A percentile compares a stretch with the other conserved stretches of the same genome.
These are phyloP conservation scores for Cercospora brassicicola DNA, from an alignment of 2,329 filamentous ascomycete species.

Conservation along the genomic window DNA sequence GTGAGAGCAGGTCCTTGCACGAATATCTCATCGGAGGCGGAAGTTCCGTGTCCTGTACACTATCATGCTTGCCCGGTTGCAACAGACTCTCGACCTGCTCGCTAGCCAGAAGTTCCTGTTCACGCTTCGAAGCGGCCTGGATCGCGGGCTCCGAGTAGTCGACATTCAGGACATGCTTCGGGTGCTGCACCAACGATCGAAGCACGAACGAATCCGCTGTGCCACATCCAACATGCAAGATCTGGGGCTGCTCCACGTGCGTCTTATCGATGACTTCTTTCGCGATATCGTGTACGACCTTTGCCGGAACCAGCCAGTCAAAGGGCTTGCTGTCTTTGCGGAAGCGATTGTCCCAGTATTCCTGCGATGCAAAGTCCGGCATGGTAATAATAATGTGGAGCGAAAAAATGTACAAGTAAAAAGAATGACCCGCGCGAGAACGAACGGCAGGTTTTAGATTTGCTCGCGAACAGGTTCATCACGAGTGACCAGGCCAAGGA, in stretches of 20 bases:
- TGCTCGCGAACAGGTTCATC: not conserved
- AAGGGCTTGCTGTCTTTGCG: conserved; percentile 21
- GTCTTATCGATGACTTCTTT: conserved; percentile 23
- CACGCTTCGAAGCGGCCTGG: conserved; percentile 22
- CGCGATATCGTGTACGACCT: conserved; percentile 20
- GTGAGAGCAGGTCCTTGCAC: conserved; percentile 24
- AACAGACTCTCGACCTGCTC: conserved; percentile 15
- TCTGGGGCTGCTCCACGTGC: conserved; percentile 17
- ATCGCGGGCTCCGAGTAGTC: conserved; percentile 26
- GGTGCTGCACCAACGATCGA: conserved; percentile 20
- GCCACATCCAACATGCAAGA: conserved; percentile 28
- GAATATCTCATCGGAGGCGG: conserved; percentile 24
- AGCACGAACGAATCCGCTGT: conserved; percentile 24
- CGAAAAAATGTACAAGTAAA: not conserved
- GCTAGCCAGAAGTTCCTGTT: conserved; percentile 22
- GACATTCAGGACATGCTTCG: conserved; percentile 28
- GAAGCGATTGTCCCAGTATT: conserved; percentile 30
- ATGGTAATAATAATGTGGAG: conserved; percentile 3
- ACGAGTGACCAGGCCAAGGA: not conserved
- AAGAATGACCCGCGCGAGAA: not conserved
- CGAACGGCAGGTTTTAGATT: not conserved
- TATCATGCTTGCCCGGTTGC: conserved; percentile 22
- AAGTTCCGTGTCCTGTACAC: conserved; percentile 17
- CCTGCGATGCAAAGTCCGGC: conserved; percentile 27
- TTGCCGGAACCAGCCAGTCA: conserved; percentile 28